Evolutionary conservation across 305 asterid genomes (phyloP).

Genomic region (Striga hermonthica): DNA sequence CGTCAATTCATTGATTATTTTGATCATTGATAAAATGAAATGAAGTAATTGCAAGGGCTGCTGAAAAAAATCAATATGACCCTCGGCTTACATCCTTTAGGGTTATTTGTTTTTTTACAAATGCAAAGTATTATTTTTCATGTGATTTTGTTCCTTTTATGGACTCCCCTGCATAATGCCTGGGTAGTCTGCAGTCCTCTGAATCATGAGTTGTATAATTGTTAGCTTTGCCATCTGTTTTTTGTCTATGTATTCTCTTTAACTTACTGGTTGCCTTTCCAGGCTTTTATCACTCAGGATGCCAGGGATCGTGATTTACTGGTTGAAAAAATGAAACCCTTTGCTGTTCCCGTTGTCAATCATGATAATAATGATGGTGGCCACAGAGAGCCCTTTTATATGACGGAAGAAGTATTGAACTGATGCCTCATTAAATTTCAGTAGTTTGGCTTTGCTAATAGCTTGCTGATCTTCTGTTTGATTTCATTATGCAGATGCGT

Average conservation of each 20-base stretch:
- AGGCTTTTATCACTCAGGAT: conserved; percentile 92
- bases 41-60: not conserved
- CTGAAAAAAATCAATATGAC: conserved; percentile 3
- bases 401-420: conserved; percentile 59
- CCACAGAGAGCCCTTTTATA: conserved; percentile 44
- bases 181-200: conserved; percentile 20
- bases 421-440: conserved; percentile 29
- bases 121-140: not conserved
- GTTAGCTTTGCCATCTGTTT: conserved; percentile 24
- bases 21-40: conserved; percentile 15
- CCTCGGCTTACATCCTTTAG: conserved; percentile 1
- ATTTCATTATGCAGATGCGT: conserved; percentile 55
- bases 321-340: conserved; percentile 49
- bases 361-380: conserved; percentile 42
- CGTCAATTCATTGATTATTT: too few relatives aligned
- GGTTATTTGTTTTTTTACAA: conserved; percentile 15
- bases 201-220: conserved; percentile 8
- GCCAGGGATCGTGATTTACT: conserved; percentile 76
- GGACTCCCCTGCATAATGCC: not conserved
- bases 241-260: conserved; percentile 26
- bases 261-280: conserved; percentile 36
- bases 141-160: not conserved
- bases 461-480: conserved; percentile 30
- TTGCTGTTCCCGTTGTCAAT: conserved; percentile 73
- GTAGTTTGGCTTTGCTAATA: conserved; percentile 27